Percentiles rank a stretch among this genome's conserved stretches.
Conservation (phyloP, 192 early-diverging fungal species). For the Coemansia sp. region DNA sequence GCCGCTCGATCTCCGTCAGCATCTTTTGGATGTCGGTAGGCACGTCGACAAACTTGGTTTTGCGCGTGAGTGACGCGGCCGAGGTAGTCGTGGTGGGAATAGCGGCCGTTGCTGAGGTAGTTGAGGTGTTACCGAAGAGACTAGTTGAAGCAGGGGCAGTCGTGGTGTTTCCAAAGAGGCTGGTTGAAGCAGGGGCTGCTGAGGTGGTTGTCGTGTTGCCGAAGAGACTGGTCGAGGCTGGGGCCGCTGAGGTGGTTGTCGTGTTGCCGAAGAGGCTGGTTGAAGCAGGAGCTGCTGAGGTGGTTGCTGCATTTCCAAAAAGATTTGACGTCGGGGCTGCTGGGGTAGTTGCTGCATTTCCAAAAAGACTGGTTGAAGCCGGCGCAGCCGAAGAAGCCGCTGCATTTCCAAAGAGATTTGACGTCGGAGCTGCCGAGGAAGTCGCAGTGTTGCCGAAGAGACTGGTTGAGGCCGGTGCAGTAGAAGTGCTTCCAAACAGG, state of each 20-base stretch:
- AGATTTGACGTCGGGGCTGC: not conserved
- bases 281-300: not conserved
- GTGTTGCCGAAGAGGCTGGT: not conserved
- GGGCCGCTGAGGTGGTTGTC: not conserved
- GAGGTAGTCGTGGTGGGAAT: not conserved
- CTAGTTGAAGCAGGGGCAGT: not conserved
- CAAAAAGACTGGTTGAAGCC: not conserved
- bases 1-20: constrained; percentile 33
- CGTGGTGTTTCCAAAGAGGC: not conserved
- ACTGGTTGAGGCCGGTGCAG: not conserved
- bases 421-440: constrained; percentile 6
- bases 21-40: constrained; percentile 25
- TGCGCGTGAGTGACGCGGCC: constrained; percentile 24
- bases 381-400: not conserved
- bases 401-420: not conserved
- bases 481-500: constrained; percentile 4
- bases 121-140: not conserved
- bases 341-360: not conserved
- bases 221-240: not conserved
- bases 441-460: not conserved
- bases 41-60: constrained; percentile 45
- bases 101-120: not conserved
- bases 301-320: not conserved
- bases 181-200: not conserved
- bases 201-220: not conserved